Evolutionary conservation across 2,329 filamentous ascomycete species (phyloP).

Genomic region (Volutella citrinella): DNA sequence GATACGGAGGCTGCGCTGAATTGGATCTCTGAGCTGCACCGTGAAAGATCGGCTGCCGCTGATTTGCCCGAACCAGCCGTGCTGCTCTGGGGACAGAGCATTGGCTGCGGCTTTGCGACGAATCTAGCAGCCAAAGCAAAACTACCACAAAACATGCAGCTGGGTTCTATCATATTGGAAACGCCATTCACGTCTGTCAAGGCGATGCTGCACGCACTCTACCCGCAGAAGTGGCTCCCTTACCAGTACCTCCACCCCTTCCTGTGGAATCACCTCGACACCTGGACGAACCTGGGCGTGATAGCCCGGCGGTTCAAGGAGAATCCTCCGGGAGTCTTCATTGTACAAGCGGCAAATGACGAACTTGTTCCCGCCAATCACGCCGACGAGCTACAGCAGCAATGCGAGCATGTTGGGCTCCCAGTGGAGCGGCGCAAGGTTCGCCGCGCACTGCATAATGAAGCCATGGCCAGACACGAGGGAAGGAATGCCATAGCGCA

Average conservation of each 20-base stretch:
- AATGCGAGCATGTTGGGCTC: slow-evolving; percentile 47
- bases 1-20: slow-evolving; percentile 63
- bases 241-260: slow-evolving; percentile 75
- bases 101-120: slow-evolving; percentile 70
- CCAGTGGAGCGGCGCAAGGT: slow-evolving; percentile 43
- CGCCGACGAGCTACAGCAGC: slow-evolving; percentile 41
- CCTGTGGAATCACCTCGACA: slow-evolving; percentile 62
- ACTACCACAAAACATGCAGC: slow-evolving; percentile 35
- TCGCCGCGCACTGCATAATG: slow-evolving; percentile 53
- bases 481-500: slow-evolving; percentile 25
- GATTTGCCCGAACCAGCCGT: slow-evolving; percentile 35
- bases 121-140: slow-evolving; percentile 45
- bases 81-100: slow-evolving; percentile 74
- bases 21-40: slow-evolving; percentile 54
- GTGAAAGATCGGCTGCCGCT: slow-evolving; percentile 13
- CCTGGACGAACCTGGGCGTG: slow-evolving; percentile 45
- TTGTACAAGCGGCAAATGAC: slow-evolving; percentile 56
- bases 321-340: slow-evolving; percentile 39
- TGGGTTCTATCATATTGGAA: slow-evolving; percentile 62
- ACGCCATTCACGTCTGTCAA: slow-evolving; percentile 72
- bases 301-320: slow-evolving; percentile 32
- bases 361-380: slow-evolving; percentile 56
- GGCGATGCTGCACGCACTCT: slow-evolving; percentile 68
- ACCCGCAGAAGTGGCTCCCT: slow-evolving; percentile 77
- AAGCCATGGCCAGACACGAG: slow-evolving; percentile 44